Conservation (phyloP, 2,329 filamentous ascomycete species). For the Drechslerella coelobrocha region DNA sequence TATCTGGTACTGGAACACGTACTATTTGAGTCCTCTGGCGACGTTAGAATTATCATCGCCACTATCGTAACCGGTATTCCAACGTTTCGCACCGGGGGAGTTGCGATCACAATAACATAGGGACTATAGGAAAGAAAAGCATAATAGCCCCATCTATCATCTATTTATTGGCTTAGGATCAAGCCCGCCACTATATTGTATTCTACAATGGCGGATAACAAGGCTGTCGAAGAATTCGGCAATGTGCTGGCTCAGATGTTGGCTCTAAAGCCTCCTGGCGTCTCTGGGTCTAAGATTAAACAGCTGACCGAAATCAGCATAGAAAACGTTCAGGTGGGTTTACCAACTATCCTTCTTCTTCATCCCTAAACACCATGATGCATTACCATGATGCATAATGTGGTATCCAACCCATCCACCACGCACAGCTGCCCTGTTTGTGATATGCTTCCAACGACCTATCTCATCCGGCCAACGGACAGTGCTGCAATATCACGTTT, state of each 20-base stretch:
- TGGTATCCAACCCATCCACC: too few species aligned
- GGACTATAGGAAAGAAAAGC: slow-evolving; percentile 9
- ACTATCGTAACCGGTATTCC: slow-evolving; percentile 40
- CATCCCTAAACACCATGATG: slow-evolving; percentile 56
- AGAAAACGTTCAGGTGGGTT: slow-evolving; percentile 83
- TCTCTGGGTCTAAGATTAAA: slow-evolving; percentile 89
- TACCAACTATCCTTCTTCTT: slow-evolving; percentile 48
- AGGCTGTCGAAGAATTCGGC: slow-evolving; percentile 48
- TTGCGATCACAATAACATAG: slow-evolving; percentile 11
- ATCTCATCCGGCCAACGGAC: slow-evolving; percentile 1
- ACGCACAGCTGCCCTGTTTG: not conserved
- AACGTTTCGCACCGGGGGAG: slow-evolving; percentile 15
- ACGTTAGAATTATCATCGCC: slow-evolving; percentile 9
- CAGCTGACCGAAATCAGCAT: slow-evolving; percentile 87
- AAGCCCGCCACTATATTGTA: slow-evolving; percentile 15
- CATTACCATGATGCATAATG: not conserved
- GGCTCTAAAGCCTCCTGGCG: slow-evolving; percentile 86
- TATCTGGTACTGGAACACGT: slow-evolving; percentile 48
- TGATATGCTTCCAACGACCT: not conserved
- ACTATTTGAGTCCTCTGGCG: slow-evolving; percentile 25
- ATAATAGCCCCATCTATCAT: not conserved
- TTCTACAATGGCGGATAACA: slow-evolving; percentile 47
- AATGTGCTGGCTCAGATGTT: slow-evolving; percentile 66
- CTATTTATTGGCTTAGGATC: slow-evolving; percentile 18
- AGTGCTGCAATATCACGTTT: not conserved